Conservation (phyloP, 371 early-diverging fungal species). For the Nosema muscidifuracis region DNA sequence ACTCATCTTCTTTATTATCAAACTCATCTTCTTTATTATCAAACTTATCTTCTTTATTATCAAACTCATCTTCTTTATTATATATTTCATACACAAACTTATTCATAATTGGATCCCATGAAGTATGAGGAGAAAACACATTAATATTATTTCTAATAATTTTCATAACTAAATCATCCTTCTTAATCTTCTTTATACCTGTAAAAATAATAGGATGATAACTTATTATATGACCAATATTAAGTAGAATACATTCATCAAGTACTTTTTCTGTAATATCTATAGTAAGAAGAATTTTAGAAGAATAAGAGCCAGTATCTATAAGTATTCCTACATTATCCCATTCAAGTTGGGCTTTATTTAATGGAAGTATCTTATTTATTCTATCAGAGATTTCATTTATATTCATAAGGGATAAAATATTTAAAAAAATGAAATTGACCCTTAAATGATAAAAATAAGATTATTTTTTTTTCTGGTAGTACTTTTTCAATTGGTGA, state of each 20-base stretch:
- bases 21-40: too few relatives aligned
- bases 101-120: slow-evolving; percentile 69
- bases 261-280: slow-evolving; percentile 79
- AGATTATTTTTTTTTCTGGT: too few relatives aligned
- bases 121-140: slow-evolving; percentile 88
- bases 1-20: too few relatives aligned
- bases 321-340: slow-evolving; percentile 73
- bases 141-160: slow-evolving; percentile 76
- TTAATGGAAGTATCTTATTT: slow-evolving; percentile 76
- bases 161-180: slow-evolving; percentile 72
- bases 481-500: too few relatives aligned
- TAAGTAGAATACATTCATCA: slow-evolving; percentile 73
- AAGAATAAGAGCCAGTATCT: slow-evolving; percentile 66
- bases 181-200: slow-evolving; percentile 73
- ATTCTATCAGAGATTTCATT: slow-evolving; percentile 64
- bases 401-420: slow-evolving; percentile 17
- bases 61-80: too few relatives aligned
- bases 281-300: slow-evolving; percentile 81
- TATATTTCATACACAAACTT: slow-evolving; percentile 39
- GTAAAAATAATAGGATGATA: slow-evolving; percentile 92
- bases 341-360: slow-evolving; percentile 82
- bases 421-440: too few relatives aligned
- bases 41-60: too few relatives aligned
- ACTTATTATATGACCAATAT: slow-evolving; percentile 64
- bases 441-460: too few relatives aligned